phyloP scores from a whole-genome alignment of 805 yeast genomes.

The Barnettozyma californica region DNA sequence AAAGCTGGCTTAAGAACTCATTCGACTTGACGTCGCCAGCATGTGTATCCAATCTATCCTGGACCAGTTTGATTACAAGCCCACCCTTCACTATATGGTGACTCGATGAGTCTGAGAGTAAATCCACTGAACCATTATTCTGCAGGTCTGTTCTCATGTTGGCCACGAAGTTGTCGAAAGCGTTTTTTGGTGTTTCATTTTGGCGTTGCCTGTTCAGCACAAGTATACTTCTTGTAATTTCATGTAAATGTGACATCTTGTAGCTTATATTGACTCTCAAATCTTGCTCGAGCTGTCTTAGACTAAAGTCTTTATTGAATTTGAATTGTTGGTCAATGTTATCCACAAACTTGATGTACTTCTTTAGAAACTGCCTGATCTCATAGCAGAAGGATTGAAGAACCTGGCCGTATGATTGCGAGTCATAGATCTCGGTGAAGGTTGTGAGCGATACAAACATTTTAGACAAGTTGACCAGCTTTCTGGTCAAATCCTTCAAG shows the following conservation, averaged over 20 bases:
- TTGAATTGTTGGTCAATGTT: conserved; percentile 51
- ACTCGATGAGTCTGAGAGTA: conserved; percentile 45
- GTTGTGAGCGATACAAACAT: conserved; percentile 51
- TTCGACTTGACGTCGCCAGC: conserved; percentile 61
- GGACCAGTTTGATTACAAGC: conserved; percentile 55
- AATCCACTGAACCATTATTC: conserved; percentile 42
- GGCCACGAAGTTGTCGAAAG: conserved; percentile 38
- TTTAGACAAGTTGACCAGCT: conserved; percentile 58
- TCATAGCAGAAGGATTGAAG: conserved; percentile 68
- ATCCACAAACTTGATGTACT: conserved; percentile 30
- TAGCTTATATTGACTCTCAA: conserved; percentile 32
- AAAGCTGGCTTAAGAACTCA: conserved; percentile 46
- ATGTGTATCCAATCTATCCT: conserved; percentile 46
- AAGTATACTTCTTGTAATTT: conserved; percentile 48
- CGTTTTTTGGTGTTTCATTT: conserved; percentile 27
- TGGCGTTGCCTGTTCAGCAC: conserved; percentile 37
- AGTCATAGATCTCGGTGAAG: conserved; percentile 58
- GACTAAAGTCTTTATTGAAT: conserved; percentile 45
- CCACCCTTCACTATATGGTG: conserved; percentile 75
- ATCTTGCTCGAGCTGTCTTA: conserved; percentile 53
- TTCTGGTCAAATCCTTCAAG: conserved; percentile 61
- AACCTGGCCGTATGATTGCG: conserved; percentile 57
- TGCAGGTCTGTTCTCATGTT: conserved; percentile 33
- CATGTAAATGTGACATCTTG: conserved; percentile 51
- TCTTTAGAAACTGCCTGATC: conserved; percentile 41